Percentiles rank a stretch among this genome's conserved stretches.
phyloP scores from a whole-genome alignment of 805 yeast genomes.

The Yueomyces sinensis region DNA sequence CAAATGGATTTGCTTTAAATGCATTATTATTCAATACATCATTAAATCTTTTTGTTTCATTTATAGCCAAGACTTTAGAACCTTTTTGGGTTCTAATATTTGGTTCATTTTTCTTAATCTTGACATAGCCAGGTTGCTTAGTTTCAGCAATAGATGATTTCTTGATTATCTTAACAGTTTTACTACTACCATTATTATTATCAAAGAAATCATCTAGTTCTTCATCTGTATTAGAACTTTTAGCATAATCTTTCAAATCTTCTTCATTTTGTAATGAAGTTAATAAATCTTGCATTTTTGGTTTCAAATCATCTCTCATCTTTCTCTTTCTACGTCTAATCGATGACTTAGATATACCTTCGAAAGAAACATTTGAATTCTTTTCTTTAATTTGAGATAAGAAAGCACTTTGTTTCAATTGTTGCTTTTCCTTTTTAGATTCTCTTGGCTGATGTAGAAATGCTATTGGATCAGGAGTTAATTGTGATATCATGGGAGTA shows the following conservation, averaged over 20 bases:
- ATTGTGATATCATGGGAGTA: constrained; percentile 1
- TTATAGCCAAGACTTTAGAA: constrained; percentile 37
- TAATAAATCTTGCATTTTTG: constrained; percentile 52
- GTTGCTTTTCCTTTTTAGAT: constrained; percentile 40
- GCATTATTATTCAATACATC: constrained; percentile 39
- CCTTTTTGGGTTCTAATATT: constrained; percentile 43
- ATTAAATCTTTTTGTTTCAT: constrained; percentile 47
- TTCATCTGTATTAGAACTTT: constrained; percentile 6
- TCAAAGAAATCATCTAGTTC: constrained; percentile 7
- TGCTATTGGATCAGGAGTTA: constrained; percentile 29
- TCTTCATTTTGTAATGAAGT: constrained; percentile 32
- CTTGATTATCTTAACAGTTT: constrained; percentile 1
- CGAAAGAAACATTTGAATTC: constrained; percentile 18
- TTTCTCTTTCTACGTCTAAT: constrained; percentile 51
- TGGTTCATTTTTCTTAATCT: constrained; percentile 31
- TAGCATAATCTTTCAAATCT: constrained; percentile 10
- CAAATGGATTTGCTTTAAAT: constrained; percentile 51
- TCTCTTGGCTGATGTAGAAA: constrained; percentile 39
- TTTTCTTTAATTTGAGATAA: constrained; percentile 11
- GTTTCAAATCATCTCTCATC: constrained; percentile 48
- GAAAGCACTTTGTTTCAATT: constrained; percentile 26
- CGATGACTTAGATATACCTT: constrained; percentile 53
- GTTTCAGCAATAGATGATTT: constrained; percentile 1
- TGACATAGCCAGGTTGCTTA: constrained; percentile 9
- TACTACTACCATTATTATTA: constrained; percentile 3